Conservation (phyloP, 768 basidiomycete genomes). For the Sarcomyxa edulis region DNA sequence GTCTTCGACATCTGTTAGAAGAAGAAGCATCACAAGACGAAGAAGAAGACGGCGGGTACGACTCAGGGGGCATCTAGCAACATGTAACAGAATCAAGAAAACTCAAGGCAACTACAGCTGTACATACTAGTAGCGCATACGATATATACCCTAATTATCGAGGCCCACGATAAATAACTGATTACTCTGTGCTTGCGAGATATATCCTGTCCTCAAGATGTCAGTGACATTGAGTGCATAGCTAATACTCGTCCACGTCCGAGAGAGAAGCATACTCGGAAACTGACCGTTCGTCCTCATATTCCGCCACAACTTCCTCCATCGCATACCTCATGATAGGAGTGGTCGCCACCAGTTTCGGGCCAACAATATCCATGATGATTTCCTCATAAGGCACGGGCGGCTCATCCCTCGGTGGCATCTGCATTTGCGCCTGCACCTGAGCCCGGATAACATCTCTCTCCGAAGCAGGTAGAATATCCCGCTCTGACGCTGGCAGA, state of each 20-base stretch:
- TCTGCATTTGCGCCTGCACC: constrained; percentile 11
- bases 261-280: constrained; percentile 77
- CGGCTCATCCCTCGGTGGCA: constrained; percentile 5
- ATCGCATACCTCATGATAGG: constrained; percentile 84
- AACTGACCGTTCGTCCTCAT: constrained; percentile 67
- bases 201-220: too few relatives aligned
- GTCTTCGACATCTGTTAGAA: background rate
- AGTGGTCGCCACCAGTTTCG: constrained; percentile 70
- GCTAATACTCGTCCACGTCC: constrained; percentile 79
- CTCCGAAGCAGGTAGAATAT: constrained; percentile 24
- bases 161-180: too few relatives aligned
- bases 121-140: too few relatives aligned
- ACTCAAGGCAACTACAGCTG: too few relatives aligned
- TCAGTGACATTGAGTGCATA: too few relatives aligned
- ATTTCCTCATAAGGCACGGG: constrained; percentile 28
- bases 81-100: too few relatives aligned
- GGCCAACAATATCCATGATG: constrained; percentile 62
- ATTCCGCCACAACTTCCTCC: constrained; percentile 79
- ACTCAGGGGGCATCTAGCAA: too few relatives aligned
- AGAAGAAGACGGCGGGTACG: too few relatives aligned
- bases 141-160: too few relatives aligned
- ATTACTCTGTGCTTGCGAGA: too few relatives aligned
- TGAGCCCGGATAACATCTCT: constrained; percentile 31
- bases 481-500: too few relatives aligned
- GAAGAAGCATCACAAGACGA: too few relatives aligned